Conservation (phyloP, 495 filamentous ascomycete species). For the Darksidea phi region DNA sequence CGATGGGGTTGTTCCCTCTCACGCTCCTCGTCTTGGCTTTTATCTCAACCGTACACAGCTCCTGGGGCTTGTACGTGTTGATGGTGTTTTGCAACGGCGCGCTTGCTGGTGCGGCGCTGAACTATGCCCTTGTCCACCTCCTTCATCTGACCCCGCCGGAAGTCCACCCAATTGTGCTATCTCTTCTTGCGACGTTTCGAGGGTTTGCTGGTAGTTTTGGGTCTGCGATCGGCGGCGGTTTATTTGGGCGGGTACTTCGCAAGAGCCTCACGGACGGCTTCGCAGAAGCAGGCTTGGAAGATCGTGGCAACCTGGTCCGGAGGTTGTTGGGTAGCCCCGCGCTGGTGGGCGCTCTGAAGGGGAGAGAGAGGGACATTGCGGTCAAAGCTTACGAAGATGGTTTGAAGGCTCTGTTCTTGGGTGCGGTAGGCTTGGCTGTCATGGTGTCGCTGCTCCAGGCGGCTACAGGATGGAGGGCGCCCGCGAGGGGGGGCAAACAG, state of each 20-base stretch:
- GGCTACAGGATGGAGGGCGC: constrained; percentile 62
- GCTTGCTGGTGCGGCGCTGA: constrained; percentile 66
- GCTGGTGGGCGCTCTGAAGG: constrained; percentile 53
- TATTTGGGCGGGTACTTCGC: constrained; percentile 65
- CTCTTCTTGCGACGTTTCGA: constrained; percentile 68
- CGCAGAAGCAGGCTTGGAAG: constrained; percentile 48
- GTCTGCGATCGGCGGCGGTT: constrained; percentile 70
- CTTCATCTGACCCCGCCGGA: constrained; percentile 62
- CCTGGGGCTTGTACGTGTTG: constrained; percentile 50
- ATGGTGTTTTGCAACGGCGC: constrained; percentile 65
- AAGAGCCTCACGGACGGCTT: constrained; percentile 58
- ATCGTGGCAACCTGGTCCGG: constrained; percentile 56
- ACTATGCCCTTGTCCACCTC: constrained; percentile 75
- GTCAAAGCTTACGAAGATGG: constrained; percentile 61
- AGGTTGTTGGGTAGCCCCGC: constrained; percentile 68
- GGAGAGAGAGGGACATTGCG: constrained; percentile 59
- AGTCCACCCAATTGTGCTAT: constrained; percentile 68
- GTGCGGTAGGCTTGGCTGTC: constrained; percentile 55
- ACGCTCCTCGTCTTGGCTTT: constrained; percentile 52
- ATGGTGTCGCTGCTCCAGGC: constrained; percentile 61
- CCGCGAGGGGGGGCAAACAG: constrained; percentile 2
- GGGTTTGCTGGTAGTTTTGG: constrained; percentile 76
- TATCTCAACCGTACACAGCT: constrained; percentile 51
- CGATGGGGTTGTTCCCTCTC: constrained; percentile 55
- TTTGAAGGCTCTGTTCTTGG: constrained; percentile 57